Conservation (phyloP, 2,329 filamentous ascomycete genomes). For the Diaporthe batatas region DNA sequence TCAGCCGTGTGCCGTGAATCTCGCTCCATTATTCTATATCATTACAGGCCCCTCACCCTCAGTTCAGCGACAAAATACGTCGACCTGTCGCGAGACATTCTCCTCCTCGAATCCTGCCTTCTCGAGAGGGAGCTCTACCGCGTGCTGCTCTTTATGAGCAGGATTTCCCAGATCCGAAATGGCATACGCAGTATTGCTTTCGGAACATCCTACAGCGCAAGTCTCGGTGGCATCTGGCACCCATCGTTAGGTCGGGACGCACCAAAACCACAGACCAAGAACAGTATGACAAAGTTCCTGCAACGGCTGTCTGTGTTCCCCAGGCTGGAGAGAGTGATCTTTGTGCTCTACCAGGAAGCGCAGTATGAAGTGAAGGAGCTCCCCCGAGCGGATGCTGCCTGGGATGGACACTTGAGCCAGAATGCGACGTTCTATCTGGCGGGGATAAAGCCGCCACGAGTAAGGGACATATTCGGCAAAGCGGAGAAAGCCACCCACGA, state of each 20-base stretch:
- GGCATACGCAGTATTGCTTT: conserved; percentile 57
- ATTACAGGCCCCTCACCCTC: conserved; percentile 60
- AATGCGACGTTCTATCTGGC: conserved; percentile 37
- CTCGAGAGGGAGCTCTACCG: conserved; percentile 62
- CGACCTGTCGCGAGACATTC: conserved; percentile 59
- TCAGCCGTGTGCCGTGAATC: conserved; percentile 60
- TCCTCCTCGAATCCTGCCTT: conserved; percentile 62
- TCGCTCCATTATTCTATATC: conserved; percentile 57
- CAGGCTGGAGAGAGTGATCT: conserved; percentile 56
- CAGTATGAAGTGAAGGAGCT: conserved; percentile 57
- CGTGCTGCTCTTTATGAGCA: conserved; percentile 60
- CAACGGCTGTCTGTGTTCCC: conserved; percentile 56
- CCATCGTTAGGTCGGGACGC: conserved; percentile 59
- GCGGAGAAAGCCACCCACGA: not conserved
- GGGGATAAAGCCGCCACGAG: conserved; percentile 42
- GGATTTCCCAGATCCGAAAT: conserved; percentile 59
- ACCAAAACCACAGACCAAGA: conserved; percentile 52
- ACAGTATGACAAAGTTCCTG: conserved; percentile 59
- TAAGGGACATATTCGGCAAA: conserved; percentile 37
- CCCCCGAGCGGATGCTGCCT: conserved; percentile 42
- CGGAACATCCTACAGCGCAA: conserved; percentile 61
- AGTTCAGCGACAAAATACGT: conserved; percentile 61
- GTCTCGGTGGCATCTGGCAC: conserved; percentile 58
- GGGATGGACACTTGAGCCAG: conserved; percentile 36
- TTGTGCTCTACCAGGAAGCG: conserved; percentile 63